Conservation (phyloP, 169 alveolate species). For the Eimeria brunetti region DNA sequence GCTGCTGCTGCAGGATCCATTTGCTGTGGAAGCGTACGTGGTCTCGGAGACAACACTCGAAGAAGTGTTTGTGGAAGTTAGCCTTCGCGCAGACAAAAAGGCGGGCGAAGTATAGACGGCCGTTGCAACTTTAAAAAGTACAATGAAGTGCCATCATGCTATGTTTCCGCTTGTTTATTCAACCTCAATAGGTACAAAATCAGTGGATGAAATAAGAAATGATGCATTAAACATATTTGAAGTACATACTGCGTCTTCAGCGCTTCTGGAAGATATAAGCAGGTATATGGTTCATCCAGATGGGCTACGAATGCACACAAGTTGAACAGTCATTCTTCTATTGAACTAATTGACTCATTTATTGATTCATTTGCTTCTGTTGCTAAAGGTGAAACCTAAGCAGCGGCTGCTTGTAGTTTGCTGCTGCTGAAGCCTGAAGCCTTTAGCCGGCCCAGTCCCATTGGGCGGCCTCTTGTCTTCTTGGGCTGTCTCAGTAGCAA, state of each 20-base stretch:
- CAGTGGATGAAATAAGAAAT: background rate
- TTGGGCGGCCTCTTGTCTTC: background rate
- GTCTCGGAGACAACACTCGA: conserved; percentile 61
- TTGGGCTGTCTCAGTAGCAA: background rate
- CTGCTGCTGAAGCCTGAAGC: background rate
- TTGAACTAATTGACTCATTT: background rate
- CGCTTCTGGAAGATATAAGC: background rate
- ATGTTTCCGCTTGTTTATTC: background rate
- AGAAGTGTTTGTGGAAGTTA: conserved; percentile 64
- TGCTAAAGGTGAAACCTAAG: background rate
- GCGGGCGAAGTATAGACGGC: background rate
- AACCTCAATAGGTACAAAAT: background rate
- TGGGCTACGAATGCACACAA: background rate
- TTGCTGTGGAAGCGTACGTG: conserved; percentile 59
- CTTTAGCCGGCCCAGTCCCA: background rate
- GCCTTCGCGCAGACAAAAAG: conserved; percentile 8
- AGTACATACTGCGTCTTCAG: background rate
- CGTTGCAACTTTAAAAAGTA: too few species aligned
- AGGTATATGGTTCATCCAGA: background rate
- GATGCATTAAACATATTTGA: background rate
- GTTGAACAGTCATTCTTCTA: background rate
- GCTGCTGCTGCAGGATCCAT: conserved; percentile 29
- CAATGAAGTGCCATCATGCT: background rate
- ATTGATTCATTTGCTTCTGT: background rate
- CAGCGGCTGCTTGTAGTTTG: background rate